These are phyloP conservation scores for Phaeosphaeria sp. DNA, from an alignment of 2,329 filamentous ascomycete genomes.

Conservation along the genomic window DNA sequence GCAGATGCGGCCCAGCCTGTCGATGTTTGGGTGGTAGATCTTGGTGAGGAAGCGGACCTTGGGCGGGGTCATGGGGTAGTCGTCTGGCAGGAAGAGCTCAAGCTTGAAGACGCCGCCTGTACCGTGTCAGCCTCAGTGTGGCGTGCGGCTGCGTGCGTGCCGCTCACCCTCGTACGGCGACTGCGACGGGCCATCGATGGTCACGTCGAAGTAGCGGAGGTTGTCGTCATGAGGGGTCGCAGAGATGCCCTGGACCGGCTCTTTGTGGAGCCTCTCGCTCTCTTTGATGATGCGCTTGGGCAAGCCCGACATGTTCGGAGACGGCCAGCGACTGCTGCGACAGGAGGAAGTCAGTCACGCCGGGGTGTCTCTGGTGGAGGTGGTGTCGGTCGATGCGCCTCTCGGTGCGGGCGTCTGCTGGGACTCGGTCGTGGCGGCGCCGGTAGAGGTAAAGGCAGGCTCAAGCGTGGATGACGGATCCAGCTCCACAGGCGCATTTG, in stretches of 20 bases:
- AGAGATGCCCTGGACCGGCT: slow-evolving; percentile 96
- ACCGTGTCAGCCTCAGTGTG: slow-evolving; percentile 11
- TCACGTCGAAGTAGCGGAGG: slow-evolving; percentile 96
- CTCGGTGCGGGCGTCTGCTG: slow-evolving; percentile 3
- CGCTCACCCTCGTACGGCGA: slow-evolving; percentile 89
- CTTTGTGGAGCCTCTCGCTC: slow-evolving; percentile 94
- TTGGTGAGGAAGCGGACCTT: slow-evolving; percentile 99
- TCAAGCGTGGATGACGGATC: slow-evolving; percentile 13
- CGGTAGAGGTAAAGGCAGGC: slow-evolving; percentile 3
- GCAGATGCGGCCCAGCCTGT: slow-evolving; percentile 96
- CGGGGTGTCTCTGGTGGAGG: slow-evolving; percentile 4
- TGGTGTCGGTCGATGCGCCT: neutral
- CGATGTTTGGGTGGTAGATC: slow-evolving; percentile 99
- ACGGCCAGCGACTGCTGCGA: slow-evolving; percentile 6
- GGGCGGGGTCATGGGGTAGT: slow-evolving; percentile 98
- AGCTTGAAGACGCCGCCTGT: slow-evolving; percentile 89
- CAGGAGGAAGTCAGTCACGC: slow-evolving; percentile 1
- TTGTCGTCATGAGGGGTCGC: slow-evolving; percentile 97
- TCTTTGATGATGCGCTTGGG: slow-evolving; percentile 99
- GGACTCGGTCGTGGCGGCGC: slow-evolving; percentile 4
- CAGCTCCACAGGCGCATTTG: neutral
- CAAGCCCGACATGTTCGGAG: slow-evolving; percentile 62
- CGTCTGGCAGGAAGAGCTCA: slow-evolving; percentile 95
- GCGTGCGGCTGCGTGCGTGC: neutral
- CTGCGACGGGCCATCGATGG: slow-evolving; percentile 88